Conservation (phyloP, 2,329 filamentous ascomycete genomes). For the Colletotrichum zoysiae region DNA sequence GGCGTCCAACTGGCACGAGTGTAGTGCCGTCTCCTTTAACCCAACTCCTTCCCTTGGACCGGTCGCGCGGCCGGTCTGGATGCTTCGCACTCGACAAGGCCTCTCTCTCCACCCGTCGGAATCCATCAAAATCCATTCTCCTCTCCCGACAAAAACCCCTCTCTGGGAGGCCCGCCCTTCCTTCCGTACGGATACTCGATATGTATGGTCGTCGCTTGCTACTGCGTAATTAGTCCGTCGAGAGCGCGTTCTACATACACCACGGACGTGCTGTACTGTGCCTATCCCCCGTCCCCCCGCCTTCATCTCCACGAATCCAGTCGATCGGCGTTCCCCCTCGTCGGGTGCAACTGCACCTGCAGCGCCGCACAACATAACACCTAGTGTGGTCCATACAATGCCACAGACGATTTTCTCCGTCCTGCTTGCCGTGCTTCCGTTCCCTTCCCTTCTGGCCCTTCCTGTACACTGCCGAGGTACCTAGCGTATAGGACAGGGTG, state of each 20-base stretch:
- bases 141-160: not conserved
- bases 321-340: slow-evolving; percentile 34
- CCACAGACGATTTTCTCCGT: slow-evolving; percentile 27
- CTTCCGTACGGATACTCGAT: not conserved
- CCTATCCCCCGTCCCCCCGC: not conserved
- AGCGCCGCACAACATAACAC: slow-evolving; percentile 34
- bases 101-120: not conserved
- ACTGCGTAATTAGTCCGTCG: slow-evolving; percentile 4
- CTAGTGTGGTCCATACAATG: slow-evolving; percentile 1
- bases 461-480: slow-evolving; percentile 15
- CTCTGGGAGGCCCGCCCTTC: not conserved
- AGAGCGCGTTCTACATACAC: not conserved
- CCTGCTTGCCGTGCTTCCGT: slow-evolving; percentile 34
- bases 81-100: not conserved
- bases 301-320: slow-evolving; percentile 38
- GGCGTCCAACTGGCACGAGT: not conserved
- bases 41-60: slow-evolving; percentile 7
- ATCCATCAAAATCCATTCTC: not conserved
- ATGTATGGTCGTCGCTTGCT: not conserved
- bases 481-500: not conserved
- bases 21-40: not conserved
- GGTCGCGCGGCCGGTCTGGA: not conserved
- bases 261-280: not conserved
- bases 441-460: slow-evolving; percentile 7
- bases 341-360: slow-evolving; percentile 36